phyloP scores from a whole-genome alignment of 140 eudicot genomes.

The Stevia rebaudiana region DNA sequence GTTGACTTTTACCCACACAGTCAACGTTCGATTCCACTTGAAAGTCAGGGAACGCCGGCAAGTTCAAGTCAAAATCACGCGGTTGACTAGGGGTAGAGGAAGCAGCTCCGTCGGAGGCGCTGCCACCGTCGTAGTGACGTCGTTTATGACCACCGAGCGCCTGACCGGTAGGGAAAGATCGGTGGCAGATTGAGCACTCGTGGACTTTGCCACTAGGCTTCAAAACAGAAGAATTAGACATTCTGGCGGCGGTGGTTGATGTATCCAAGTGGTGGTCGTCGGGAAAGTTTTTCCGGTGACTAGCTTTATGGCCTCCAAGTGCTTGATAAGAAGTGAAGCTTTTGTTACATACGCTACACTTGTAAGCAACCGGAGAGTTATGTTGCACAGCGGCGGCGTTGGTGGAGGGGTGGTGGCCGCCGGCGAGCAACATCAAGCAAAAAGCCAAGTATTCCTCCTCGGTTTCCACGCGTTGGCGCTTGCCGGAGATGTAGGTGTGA shows the following conservation, averaged over 20 bases:
- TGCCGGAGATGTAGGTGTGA: conserved; percentile 27
- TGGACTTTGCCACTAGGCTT: conserved; percentile 41
- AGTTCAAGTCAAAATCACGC: conserved; percentile 70
- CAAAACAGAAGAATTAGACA: too few species aligned
- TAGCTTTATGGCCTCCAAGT: conserved; percentile 92
- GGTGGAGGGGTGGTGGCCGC: conserved; percentile 30
- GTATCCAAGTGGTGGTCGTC: not conserved
- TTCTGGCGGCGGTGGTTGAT: too few species aligned
- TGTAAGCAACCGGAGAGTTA: conserved; percentile 21
- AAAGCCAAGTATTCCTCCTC: conserved; percentile 85
- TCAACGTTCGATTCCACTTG: conserved; percentile 26
- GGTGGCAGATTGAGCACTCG: conserved; percentile 84
- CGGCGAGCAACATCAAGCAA: conserved; percentile 84
- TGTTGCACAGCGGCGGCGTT: not conserved
- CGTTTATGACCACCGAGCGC: conserved; percentile 97
- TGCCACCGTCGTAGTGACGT: conserved; percentile 68
- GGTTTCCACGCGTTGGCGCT: conserved; percentile 43
- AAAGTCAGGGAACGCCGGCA: conserved; percentile 51
- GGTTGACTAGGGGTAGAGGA: conserved; percentile 43
- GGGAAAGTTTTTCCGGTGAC: conserved; percentile 55
- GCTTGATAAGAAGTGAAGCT: conserved; percentile 85
- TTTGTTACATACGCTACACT: conserved; percentile 68
- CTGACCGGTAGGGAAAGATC: conserved; percentile 76
- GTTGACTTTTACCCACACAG: conserved; percentile 14
- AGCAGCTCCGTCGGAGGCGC: conserved; percentile 74